Evolutionary conservation across 192 early-diverging fungal species (phyloP).

Genomic region (Backusella circina): DNA sequence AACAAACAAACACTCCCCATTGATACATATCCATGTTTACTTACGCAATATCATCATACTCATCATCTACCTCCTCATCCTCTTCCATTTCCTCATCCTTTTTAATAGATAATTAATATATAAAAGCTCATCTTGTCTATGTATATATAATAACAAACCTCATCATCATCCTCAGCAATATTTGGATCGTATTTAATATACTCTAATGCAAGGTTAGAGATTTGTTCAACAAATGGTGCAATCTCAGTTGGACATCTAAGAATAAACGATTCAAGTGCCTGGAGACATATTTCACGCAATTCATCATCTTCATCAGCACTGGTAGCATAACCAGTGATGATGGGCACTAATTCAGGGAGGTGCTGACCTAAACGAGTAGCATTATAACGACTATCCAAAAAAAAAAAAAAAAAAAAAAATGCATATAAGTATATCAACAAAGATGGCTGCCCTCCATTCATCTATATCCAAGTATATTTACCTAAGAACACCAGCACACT

Average conservation of each 20-base stretch:
- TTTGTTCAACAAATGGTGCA: conserved; percentile 52
- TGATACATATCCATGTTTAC: conserved; percentile 3
- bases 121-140: conserved; percentile 41
- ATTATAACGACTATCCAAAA: conserved; percentile 69
- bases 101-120: background rate
- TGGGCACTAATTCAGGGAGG: conserved; percentile 57
- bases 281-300: conserved; percentile 76
- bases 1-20: no score
- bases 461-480: no score
- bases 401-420: background rate
- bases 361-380: conserved; percentile 64
- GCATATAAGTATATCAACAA: background rate
- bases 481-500: conserved; percentile 71
- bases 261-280: conserved; percentile 75
- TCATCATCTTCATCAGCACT: conserved; percentile 72
- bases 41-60: conserved; percentile 51
- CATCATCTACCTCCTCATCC: conserved; percentile 62
- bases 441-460: no score
- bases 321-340: conserved; percentile 51
- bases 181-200: conserved; percentile 86
- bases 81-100: conserved; percentile 55
- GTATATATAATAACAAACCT: conserved; percentile 17
- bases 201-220: conserved; percentile 57
- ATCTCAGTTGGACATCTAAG: conserved; percentile 78
- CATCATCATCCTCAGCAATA: conserved; percentile 62